Base-by-base conservation (phyloP, 305 asterid species). In the Ajuga reptans region DNA sequence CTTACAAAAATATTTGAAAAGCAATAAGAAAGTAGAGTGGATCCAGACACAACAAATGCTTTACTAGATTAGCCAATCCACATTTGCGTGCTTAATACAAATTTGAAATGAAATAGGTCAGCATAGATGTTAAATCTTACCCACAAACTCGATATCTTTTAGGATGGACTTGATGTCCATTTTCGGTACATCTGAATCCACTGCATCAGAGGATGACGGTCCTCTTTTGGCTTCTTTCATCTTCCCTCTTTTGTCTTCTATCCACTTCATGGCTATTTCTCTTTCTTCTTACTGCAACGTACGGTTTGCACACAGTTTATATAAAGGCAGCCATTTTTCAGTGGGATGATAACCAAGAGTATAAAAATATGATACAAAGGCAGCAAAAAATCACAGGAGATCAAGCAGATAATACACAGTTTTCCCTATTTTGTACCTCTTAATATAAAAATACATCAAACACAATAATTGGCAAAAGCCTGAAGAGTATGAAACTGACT, bases 141-240 rank as follows among this genome's bases (percentile, higher is more conserved):
- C 89, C 69, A 84, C 43, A 69, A 76, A 80, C 69, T 86, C 81
- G 9, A 82, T 81, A 60, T 86, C 93, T 75, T 85, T 87, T 56
- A 82, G 57, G 41, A 84, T 86, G 36, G 88, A 81, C 79, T 63
- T 75, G 78, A 88, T 79, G 65, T 84, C 84, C 74, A 84, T 75
- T 68, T 18, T 75, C 6, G 58, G 74, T 47, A 66, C 79, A 39
- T 67, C 74, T 24, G 68, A 9, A 62, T 79, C 89, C 81, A 6
- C n/a, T n/a, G n/a, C 71, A 37, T 63, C 53, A 15, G 76, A 58
- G 21, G 83, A 61, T 17, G 79, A 54, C 12, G 87, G 53, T 76
- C 77, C 77, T 45, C 63, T 59, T 24, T 55, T 71, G 51, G 45
- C 49, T 59, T 68, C 82, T 67, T 58, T 60, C 66, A 66, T 50